Base-by-base conservation (phyloP, 805 yeast species). In the Starmerella vitae region DNA sequence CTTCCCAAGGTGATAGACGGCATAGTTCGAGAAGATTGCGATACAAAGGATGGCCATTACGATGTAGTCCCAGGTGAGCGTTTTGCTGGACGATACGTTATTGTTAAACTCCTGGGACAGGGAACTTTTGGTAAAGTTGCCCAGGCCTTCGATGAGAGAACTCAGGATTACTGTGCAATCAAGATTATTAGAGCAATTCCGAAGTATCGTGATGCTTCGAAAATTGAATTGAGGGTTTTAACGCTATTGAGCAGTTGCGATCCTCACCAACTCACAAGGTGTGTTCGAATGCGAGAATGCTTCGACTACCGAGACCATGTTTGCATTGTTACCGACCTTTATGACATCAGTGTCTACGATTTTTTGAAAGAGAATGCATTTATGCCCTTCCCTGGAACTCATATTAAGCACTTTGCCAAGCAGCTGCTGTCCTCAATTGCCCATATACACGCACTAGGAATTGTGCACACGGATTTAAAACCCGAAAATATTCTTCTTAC, bases 381-480 rank as follows among this genome's bases (percentile, higher is more conserved):
- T 54, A 70, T 77, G 30, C 82, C 94, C n/a, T 91, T 86, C 58
- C 96, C 97, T 0, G 94, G 94, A 0, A 71, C 81, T 5, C 99
- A 91, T 50, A 78, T 88, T 28, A 95, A 83, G 61, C 80, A 84
- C 2, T 76, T 91, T 43, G 78, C 93, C 18, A 75, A 77, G 55
- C 99, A 91, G 60, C 61, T 91, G 42, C 66, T 91, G 18, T 67
- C 85, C 46, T 78, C 91, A 0, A 93, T 88, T 29, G 80, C 91
- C 1, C 88, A 80, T 53, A 64, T 91, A 45, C 99, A 91, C 58
- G 94, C 83, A 53, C 65, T 91, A 56, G 82, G 79, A 38, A 68
- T 91, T 35, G 83, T 91, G 31, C 99, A 91, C 60, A 91, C 99
- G 0, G 99, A 91, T 59, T 67, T 91, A 49, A 91, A 91, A 61